These are phyloP conservation scores for Aspergillus pseudoglaucus DNA, from an alignment of 2,329 filamentous ascomycete genomes.

Conservation along the genomic window DNA sequence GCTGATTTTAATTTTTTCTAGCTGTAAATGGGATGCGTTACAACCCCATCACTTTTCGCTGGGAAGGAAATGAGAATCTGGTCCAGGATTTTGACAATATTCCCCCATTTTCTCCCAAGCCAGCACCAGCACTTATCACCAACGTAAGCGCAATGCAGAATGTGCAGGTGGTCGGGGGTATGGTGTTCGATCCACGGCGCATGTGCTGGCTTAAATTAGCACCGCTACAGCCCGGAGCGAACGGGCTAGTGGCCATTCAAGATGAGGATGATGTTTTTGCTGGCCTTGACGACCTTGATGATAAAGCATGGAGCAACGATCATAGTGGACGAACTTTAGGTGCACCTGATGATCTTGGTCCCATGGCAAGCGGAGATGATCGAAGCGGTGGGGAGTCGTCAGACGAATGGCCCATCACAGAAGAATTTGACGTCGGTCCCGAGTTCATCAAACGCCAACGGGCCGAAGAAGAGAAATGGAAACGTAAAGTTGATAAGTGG, in stretches of 20 bases:
- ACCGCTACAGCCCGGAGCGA: slow-evolving; percentile 36
- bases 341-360: slow-evolving; percentile 20
- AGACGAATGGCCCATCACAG: slow-evolving; percentile 79
- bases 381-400: slow-evolving; percentile 39
- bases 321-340: slow-evolving; percentile 18
- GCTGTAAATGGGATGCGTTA: slow-evolving; percentile 94
- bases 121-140: slow-evolving; percentile 68
- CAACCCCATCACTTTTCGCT: slow-evolving; percentile 76
- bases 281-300: slow-evolving; percentile 86
- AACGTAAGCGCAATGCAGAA: slow-evolving; percentile 80
- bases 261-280: slow-evolving; percentile 93
- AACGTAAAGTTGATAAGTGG: slow-evolving; percentile 82
- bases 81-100: slow-evolving; percentile 67
- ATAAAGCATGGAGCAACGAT: slow-evolving; percentile 38
- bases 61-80: slow-evolving; percentile 94
- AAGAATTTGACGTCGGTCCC: slow-evolving; percentile 95
- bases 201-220: slow-evolving; percentile 94
- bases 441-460: slow-evolving; percentile 85
- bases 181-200: slow-evolving; percentile 94
- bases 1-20: slow-evolving; percentile 29
- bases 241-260: slow-evolving; percentile 51
- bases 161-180: slow-evolving; percentile 90
- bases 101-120: slow-evolving; percentile 37
- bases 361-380: slow-evolving; percentile 30
- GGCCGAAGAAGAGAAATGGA: slow-evolving; percentile 88